These are phyloP conservation scores for Panaeolus papilionaceus DNA, from an alignment of 768 basidiomycete species.

Conservation along the genomic window DNA sequence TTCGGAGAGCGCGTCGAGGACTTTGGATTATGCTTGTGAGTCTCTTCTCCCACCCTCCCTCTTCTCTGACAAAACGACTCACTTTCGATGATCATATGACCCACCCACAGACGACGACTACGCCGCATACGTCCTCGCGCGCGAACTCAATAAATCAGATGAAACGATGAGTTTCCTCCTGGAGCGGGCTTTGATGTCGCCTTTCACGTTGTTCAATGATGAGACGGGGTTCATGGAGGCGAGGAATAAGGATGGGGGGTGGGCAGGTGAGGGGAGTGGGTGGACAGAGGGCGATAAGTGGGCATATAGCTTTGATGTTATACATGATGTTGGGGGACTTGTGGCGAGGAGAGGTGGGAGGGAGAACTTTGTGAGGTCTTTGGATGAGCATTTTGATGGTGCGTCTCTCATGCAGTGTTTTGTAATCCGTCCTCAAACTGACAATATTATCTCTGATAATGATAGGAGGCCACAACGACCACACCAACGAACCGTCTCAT, in stretches of 20 bases:
- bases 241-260: slow-evolving; percentile 42
- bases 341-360: slow-evolving; percentile 45
- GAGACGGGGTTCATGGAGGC: slow-evolving; percentile 86
- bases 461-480: slow-evolving; percentile 71
- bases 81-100: too few species aligned
- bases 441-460: too few species aligned
- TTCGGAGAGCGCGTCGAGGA: slow-evolving; percentile 80
- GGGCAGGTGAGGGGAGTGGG: slow-evolving; percentile 56
- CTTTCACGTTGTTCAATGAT: slow-evolving; percentile 72
- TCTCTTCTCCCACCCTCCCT: too few species aligned
- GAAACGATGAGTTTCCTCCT: slow-evolving; percentile 56
- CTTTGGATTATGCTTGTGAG: slow-evolving; percentile 80
- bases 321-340: slow-evolving; percentile 53
- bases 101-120: slow-evolving; percentile 66
- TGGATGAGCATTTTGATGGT: too few species aligned
- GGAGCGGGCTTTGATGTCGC: slow-evolving; percentile 58
- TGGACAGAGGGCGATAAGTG: slow-evolving; percentile 83
- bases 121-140: slow-evolving; percentile 69
- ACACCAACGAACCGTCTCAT: slow-evolving; percentile 88
- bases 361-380: too few species aligned
- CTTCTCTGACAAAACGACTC: too few species aligned
- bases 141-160: slow-evolving; percentile 52
- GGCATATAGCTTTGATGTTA: slow-evolving; percentile 81
- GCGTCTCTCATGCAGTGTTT: too few species aligned
- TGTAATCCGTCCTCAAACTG: too few species aligned